These are phyloP conservation scores for Pestalotiopsis sp. DNA, from an alignment of 2,329 filamentous ascomycete species.

Conservation along the genomic window DNA sequence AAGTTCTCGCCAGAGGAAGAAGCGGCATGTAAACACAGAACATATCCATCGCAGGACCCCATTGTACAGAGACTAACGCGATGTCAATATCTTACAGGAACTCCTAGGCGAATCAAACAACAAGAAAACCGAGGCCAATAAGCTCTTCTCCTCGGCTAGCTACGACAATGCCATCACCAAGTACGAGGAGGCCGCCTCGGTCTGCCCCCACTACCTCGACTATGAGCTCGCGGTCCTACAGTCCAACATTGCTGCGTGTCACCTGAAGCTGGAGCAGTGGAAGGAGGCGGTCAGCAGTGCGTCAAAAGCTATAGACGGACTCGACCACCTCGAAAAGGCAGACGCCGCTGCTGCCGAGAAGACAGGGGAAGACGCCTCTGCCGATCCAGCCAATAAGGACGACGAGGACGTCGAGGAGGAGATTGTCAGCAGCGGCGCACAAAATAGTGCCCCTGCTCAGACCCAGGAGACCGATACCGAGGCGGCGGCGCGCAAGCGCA, in stretches of 20 bases:
- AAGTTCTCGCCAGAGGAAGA: constrained; percentile 59
- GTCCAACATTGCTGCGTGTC: constrained; percentile 87
- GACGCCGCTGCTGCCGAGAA: constrained; percentile 24
- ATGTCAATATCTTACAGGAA: constrained; percentile 42
- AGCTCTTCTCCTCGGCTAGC: constrained; percentile 71
- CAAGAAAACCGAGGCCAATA: constrained; percentile 77
- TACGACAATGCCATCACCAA: constrained; percentile 79
- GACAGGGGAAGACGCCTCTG: constrained; percentile 32
- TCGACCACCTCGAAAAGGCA: constrained; percentile 62
- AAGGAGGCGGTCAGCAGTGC: constrained; percentile 78
- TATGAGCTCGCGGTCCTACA: constrained; percentile 86
- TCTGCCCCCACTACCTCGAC: constrained; percentile 82
- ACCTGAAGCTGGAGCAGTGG: constrained; percentile 85
- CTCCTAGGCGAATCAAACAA: constrained; percentile 72
- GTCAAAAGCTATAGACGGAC: constrained; percentile 69
- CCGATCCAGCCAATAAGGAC: constrained; percentile 49
- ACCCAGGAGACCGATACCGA: constrained; percentile 32
- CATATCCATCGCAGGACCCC: constrained; percentile 3
- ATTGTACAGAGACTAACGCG: constrained; percentile 9
- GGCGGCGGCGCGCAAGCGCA: constrained; percentile 37
- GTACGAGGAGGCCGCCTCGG: constrained; percentile 79
- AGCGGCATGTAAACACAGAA: constrained; percentile 44
- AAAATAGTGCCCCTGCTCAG: constrained; percentile 46
- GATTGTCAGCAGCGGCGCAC: constrained; percentile 62
- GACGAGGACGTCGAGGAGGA: constrained; percentile 53